Conservation (phyloP, 2,329 filamentous ascomycete species). For the Bipolaris bicolor region DNA sequence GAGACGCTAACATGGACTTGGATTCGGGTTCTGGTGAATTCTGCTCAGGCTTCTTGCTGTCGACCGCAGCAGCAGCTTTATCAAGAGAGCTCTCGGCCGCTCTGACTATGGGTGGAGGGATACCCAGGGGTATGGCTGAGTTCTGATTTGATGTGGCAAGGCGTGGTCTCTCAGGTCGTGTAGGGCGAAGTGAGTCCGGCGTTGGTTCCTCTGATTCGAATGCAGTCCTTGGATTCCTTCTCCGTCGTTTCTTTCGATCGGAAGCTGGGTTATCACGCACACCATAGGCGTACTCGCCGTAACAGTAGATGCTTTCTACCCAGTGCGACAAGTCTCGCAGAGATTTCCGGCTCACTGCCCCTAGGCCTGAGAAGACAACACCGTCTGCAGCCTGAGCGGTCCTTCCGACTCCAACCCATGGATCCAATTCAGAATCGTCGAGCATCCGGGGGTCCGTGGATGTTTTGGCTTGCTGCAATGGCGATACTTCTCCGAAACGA, state of each 20-base stretch:
- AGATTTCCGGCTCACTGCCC: slow-evolving; percentile 73
- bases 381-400: slow-evolving; percentile 77
- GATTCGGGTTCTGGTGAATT: slow-evolving; percentile 25
- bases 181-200: slow-evolving; percentile 7
- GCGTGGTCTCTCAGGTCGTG: slow-evolving; percentile 7
- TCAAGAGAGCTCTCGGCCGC: slow-evolving; percentile 54
- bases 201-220: slow-evolving; percentile 6
- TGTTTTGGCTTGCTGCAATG: slow-evolving; percentile 33
- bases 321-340: slow-evolving; percentile 77
- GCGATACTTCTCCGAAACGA: slow-evolving; percentile 71
- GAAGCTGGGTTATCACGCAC: slow-evolving; percentile 79
- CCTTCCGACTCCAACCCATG: slow-evolving; percentile 77
- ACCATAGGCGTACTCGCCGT: slow-evolving; percentile 85
- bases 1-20: slow-evolving; percentile 43
- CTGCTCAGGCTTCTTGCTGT: slow-evolving; percentile 21
- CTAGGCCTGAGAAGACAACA: slow-evolving; percentile 82
- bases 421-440: slow-evolving; percentile 37
- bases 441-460: slow-evolving; percentile 32
- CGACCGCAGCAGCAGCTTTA: slow-evolving; percentile 50
- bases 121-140: slow-evolving; percentile 41
- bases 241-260: slow-evolving; percentile 60
- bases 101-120: slow-evolving; percentile 56
- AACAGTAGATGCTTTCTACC: slow-evolving; percentile 86
- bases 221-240: slow-evolving; percentile 38
- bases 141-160: slow-evolving; percentile 11